Base-by-base conservation (phyloP, 1,139 yeast species). In the Hyphopichia wangnamkhiaoensis region DNA sequence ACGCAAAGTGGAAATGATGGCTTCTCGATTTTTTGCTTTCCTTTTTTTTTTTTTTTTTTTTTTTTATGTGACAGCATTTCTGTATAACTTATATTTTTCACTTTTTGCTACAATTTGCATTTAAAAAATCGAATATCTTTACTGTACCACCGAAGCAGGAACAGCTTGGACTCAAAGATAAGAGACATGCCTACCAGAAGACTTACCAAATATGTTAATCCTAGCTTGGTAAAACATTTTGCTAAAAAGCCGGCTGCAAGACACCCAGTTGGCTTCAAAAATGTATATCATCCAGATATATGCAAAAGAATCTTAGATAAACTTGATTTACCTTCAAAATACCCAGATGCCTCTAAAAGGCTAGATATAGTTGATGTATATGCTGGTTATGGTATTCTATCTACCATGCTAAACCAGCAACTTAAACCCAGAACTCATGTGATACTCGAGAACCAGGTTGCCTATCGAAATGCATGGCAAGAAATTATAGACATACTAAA, bases 291-390 rank as follows among this genome's bases (percentile, higher is more conserved):
- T 21, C 62, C 67, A 3, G 45, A 44, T 10, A 45, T 55, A 12
- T 65, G 71, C 41, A 76, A 71, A 48, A 44, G 47, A 16, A 61
- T 80, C 19, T 42, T 81, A 4, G 74, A 78, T 32, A 66, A 61
- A 40, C 52, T 79, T 16, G 52, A 71, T 20, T 59, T 81, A 39
- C 59, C 58, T 27, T 41, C 56, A 3, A 61, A 65, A 30, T 82
- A 80, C 48, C 66, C 73, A 4, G 51, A 66, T 38, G 54, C 68
- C 7, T 37, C 57, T n/a, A 57, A 66, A 14, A 52, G 63, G 15
- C 63, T 82, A 14, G 80, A 84, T 40, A 75, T 88, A 3, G 54
- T 88, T 5, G 95, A 88, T 50, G 71, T 80, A 13, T 83, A 82
- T 53, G 73, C 89, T 0, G 78, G 80, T 1, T 66, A 64, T 33